phyloP scores from a whole-genome alignment of 2,329 filamentous ascomycete genomes.

The Aquanectria penicillioides region DNA sequence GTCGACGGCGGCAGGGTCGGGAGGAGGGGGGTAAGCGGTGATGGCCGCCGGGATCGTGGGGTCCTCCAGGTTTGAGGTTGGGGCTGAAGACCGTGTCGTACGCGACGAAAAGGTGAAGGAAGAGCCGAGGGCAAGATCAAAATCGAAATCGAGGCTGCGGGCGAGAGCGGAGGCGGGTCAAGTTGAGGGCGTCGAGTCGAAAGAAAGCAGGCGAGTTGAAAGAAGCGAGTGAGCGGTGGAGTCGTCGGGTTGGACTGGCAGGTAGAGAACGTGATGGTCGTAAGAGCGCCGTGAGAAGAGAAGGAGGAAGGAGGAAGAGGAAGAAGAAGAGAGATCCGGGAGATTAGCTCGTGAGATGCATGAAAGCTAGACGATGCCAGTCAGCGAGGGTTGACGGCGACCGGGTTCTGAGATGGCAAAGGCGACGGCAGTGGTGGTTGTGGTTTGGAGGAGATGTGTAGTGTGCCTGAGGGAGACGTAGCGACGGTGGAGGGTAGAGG shows the following conservation, averaged over 20 bases:
- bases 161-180: slow-evolving; percentile 5
- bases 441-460: slow-evolving; percentile 19
- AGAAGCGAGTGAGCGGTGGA: slow-evolving; percentile 23
- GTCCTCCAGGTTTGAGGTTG: slow-evolving; percentile 57
- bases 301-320: too few species aligned
- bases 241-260: slow-evolving; percentile 9
- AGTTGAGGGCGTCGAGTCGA: slow-evolving; percentile 20
- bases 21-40: slow-evolving; percentile 30
- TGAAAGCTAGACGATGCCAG: slow-evolving; percentile 33
- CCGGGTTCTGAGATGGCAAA: too few species aligned
- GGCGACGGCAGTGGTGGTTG: slow-evolving; percentile 8
- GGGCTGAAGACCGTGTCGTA: not conserved
- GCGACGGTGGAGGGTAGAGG: not conserved
- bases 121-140: slow-evolving; percentile 8
- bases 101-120: slow-evolving; percentile 19
- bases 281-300: slow-evolving; percentile 17
- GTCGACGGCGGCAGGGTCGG: slow-evolving; percentile 56
- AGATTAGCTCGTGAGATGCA: slow-evolving; percentile 38
- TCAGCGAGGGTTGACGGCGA: slow-evolving; percentile 7
- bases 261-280: slow-evolving; percentile 37
- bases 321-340: too few species aligned
- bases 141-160: not conserved
- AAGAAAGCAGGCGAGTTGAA: slow-evolving; percentile 31
- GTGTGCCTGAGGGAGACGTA: slow-evolving; percentile 9
- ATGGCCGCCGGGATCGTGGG: slow-evolving; percentile 36